Base-by-base conservation (phyloP, 2,329 filamentous ascomycete species). In the Fusarium acutatum region DNA sequence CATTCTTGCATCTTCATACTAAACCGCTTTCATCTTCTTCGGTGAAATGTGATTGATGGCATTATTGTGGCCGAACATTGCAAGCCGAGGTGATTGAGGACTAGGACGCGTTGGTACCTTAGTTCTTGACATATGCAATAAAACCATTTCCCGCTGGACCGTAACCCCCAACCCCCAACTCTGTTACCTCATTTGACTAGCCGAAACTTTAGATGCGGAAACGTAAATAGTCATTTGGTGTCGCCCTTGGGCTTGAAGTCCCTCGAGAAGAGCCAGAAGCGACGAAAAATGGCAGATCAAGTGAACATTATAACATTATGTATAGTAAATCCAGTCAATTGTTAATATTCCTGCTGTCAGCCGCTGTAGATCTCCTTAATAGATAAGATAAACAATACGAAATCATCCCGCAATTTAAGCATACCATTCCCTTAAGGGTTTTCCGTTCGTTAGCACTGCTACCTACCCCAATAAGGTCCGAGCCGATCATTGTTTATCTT, bases 401-500 rank as follows among this genome's bases (percentile, higher is more conserved):
- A 43, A 20, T 17, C 40, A 18, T 49, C 13, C 30, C 40, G 9
- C n/a, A 49, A 28, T n/a, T 28, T 15, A 28, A 58, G 40, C 24
- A 47, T 26, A n/a, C 18, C 8, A 24, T 59, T 28, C 13, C 20
- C 15, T 11, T 30, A 4, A 37, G 9, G 41, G 41, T 30, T 26
- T n/a, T 6, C n/a, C 22, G 11, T 58, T 58, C 40, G n/a, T 34
- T 26, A 32, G 15, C 30, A 35, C 10, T 34, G 20, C 40, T 28
- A 58, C 40, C 20, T 50, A 59, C 32, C 24, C 56, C 41, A 59
- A 50, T 20, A 59, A 50, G 41, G 56, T 28, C 32, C 56, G 56
- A 59, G 32, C 56, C 56, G 53, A 26, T 41, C 65, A 58, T 10
- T 53, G 50, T 69, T 41, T 40, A 69, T 53, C 37, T 53, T 69